Conservation (phyloP, 169 alveolate species). For the Plasmodium adleri region DNA sequence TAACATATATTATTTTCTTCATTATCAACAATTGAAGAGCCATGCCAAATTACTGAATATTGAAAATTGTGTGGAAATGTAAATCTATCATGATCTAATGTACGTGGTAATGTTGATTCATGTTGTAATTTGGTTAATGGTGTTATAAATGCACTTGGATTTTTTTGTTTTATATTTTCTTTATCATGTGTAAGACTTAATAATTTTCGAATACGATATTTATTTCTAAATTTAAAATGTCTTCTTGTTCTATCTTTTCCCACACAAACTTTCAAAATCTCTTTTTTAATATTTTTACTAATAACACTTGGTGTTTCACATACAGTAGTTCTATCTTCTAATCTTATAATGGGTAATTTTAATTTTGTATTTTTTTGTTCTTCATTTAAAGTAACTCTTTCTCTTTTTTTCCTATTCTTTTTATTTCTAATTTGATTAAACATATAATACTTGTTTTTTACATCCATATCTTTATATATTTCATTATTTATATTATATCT, state of each 20-base stretch:
- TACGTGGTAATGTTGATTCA: slow-evolving; percentile 84
- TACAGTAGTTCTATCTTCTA: slow-evolving; percentile 86
- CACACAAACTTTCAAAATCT: slow-evolving; percentile 78
- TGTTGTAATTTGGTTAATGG: slow-evolving; percentile 88
- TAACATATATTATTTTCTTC: slow-evolving; percentile 72
- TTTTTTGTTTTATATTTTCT: slow-evolving; percentile 64
- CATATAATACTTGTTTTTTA: slow-evolving; percentile 26
- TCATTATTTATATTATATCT: slow-evolving; percentile 1
- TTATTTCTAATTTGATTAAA: slow-evolving; percentile 58
- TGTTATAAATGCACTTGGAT: slow-evolving; percentile 84
- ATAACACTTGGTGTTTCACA: slow-evolving; percentile 88
- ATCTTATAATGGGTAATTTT: slow-evolving; percentile 78
- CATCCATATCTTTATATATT: slow-evolving; percentile 37
- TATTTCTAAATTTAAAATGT: slow-evolving; percentile 83
- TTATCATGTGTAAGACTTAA: slow-evolving; percentile 40
- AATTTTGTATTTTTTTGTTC: slow-evolving; percentile 66
- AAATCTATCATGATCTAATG: slow-evolving; percentile 82
- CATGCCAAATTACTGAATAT: slow-evolving; percentile 85
- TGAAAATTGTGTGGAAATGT: slow-evolving; percentile 86
- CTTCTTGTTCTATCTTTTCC: slow-evolving; percentile 83
- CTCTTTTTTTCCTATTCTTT: slow-evolving; percentile 72
- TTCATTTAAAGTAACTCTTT: slow-evolving; percentile 43
- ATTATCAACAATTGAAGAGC: slow-evolving; percentile 79
- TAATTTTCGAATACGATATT: slow-evolving; percentile 78
- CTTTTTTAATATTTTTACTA: slow-evolving; percentile 84